These are phyloP conservation scores for Strobilomyces echinocephalus DNA, from an alignment of 768 basidiomycete species.

Conservation along the genomic window DNA sequence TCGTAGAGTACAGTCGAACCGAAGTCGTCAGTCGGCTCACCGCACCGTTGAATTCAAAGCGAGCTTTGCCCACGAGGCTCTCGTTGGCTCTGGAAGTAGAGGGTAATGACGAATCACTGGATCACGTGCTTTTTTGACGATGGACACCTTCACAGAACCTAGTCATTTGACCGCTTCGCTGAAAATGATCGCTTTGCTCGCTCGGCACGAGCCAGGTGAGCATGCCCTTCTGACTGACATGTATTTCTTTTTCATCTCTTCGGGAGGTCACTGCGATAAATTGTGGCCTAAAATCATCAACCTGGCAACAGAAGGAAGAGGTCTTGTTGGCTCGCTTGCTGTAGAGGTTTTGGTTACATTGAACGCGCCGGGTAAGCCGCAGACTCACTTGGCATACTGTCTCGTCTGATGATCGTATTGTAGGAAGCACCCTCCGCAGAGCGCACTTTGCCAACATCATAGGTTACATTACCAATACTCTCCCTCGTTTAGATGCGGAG, in stretches of 20 bases:
- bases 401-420: background rate
- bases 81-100: background rate
- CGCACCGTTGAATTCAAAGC: background rate
- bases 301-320: background rate
- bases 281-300: background rate
- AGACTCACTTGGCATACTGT: background rate
- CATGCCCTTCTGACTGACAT: background rate
- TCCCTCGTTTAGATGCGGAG: background rate
- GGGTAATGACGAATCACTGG: background rate
- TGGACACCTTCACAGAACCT: background rate
- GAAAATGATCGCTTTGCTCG: background rate
- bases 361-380: background rate
- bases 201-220: background rate
- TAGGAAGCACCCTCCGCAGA: background rate
- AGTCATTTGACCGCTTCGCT: constrained; percentile 1
- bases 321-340: constrained; percentile 4
- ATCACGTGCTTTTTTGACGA: background rate
- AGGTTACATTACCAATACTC: background rate
- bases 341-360: constrained; percentile 4
- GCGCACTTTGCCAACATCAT: constrained; percentile 1
- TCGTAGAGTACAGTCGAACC: background rate
- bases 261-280: background rate
- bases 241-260: background rate
- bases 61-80: background rate
- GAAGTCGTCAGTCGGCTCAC: background rate